Base-by-base conservation (phyloP, 768 basidiomycete genomes). In the Harrya chromipes region DNA sequence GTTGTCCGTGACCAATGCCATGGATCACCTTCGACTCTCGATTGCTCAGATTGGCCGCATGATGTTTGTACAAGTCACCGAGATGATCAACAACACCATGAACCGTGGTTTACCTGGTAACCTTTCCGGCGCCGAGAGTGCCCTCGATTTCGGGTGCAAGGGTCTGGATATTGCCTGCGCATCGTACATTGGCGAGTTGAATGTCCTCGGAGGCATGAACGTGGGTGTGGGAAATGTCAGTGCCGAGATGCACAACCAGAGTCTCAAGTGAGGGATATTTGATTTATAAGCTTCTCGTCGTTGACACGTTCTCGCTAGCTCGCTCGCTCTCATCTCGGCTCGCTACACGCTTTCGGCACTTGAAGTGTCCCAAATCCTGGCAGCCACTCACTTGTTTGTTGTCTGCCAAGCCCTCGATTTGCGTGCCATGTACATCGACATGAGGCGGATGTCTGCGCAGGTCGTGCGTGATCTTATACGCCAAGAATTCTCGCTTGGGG, bases 211-310 rank as follows among this genome's bases (percentile, higher is more conserved):
- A 5, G 66, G 65, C 13, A 88, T 81, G 70, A 90, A 91, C 0
- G 90, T 93, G 11, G 86, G 85, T 3, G 89, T 88, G 0, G 85
- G 87, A 57, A 82, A 90, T 42, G 89, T 93, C 60, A 86, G 85
- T 2, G 90, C 90, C 1, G 90, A 94, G 70, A 90, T 92, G 87
- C 88, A 91, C 63, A 94, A 94, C 58, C 91, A 94, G 67, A 87
- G 91, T 38, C 80, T 94, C 67, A 94, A 94, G 87, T 90, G 55
- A 52, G 86, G 0, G 9, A 14, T 19, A 2, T 23, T 13, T 10
- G 10, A 21, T 21, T 29, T 9, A 10, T 4, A 19, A 12, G 4
- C 8, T 31, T 16, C 1, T 20, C 31, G 19, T 19, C 12, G 17
- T 21, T 43, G 48, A 49, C 27, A 16, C 16, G 14, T 5, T 36